Evolutionary conservation across 257 asterid genomes (phyloP), one percentile per base, ranked within the genome.

Genomic region (Primulina huaijiensis): DNA sequence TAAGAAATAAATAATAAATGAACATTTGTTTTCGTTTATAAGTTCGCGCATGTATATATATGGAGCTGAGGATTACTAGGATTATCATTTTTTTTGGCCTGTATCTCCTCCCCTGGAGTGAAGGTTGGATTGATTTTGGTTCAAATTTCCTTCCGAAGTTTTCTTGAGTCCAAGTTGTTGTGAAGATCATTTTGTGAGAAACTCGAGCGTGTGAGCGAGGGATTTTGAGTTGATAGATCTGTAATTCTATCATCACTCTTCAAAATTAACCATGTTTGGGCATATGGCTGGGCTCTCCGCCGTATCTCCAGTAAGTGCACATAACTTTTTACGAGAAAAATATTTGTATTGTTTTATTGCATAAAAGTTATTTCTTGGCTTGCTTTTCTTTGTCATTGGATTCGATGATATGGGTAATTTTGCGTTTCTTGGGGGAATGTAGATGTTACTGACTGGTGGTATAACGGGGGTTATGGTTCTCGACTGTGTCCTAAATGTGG

Each of bases 211-310:
- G 23, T 64, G 71, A 71, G 78, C 64, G 74, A 79, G 84, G 82
- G 82, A 74, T 82, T 76, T 79, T 62, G 78, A 80, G 81, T 78
- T 64, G 82, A 61, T 70, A 74, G 82, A 83, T 83, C 88, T 72
- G 84, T 66, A 57, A 71, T 74, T 66, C 68, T 74, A 74, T 80
- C 75, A 50, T 65, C 57, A 52, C 70, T 68, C 35, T 71, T 64
- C 70, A n/a, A 17, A 65, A 66, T 77, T 78, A 75, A 75, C 70
- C 73, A 90, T 90, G 97, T 88, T 90, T 80, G 86, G 97, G 97
- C 92, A 86, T 72, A 88, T 90, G 97, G 83, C 90, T 62, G 90
- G 95, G 62, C 86, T 88, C 70, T 85, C 95, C 80, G 81, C 95
- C 74, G 84, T 89, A 64, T 90, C 96, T 68, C 96, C 95, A 46